Evolutionary conservation across 805 yeast genomes (phyloP).

Genomic region (Cephaloascus fragrans): DNA sequence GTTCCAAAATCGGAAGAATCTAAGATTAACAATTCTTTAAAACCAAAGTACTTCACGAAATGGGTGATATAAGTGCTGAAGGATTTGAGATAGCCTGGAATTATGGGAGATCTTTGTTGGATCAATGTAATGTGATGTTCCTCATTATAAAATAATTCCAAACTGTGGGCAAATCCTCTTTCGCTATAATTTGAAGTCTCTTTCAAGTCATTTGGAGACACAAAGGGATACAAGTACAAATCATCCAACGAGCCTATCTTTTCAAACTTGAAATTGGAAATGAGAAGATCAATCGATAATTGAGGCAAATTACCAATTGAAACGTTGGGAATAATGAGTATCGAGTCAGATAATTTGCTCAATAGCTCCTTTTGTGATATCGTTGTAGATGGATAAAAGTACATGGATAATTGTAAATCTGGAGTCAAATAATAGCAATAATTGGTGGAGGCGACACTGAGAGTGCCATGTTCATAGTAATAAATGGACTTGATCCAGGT

Average conservation of each 20-base stretch:
- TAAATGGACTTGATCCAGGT: too few relatives aligned
- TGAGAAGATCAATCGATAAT: conserved; percentile 59
- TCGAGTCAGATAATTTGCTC: too few relatives aligned
- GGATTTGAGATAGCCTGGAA: conserved; percentile 47
- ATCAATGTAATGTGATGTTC: conserved; percentile 39
- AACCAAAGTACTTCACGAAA: conserved; percentile 29
- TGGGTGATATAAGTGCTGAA: conserved; percentile 44
- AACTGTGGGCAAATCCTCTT: conserved; percentile 48
- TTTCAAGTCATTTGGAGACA: conserved; percentile 60
- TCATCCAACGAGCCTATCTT: conserved; percentile 52
- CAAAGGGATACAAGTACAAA: conserved; percentile 65
- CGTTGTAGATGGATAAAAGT: too few relatives aligned
- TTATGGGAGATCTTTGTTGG: conserved; percentile 77
- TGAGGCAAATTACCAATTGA: conserved; percentile 91
- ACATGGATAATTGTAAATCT: too few relatives aligned
- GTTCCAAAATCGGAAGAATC: conserved; percentile 70
- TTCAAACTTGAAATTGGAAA: conserved; percentile 48
- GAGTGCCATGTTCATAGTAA: too few relatives aligned
- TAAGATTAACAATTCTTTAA: conserved; percentile 41
- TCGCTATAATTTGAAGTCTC: too few relatives aligned
- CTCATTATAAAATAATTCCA: conserved; percentile 52
- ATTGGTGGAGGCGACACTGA: too few relatives aligned
- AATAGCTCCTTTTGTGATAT: too few relatives aligned
- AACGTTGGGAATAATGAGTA: conserved; percentile 67
- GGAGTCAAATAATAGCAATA: too few relatives aligned